Conservation (phyloP, 1,139 yeast species). For the Blastobotrys niveus region DNA sequence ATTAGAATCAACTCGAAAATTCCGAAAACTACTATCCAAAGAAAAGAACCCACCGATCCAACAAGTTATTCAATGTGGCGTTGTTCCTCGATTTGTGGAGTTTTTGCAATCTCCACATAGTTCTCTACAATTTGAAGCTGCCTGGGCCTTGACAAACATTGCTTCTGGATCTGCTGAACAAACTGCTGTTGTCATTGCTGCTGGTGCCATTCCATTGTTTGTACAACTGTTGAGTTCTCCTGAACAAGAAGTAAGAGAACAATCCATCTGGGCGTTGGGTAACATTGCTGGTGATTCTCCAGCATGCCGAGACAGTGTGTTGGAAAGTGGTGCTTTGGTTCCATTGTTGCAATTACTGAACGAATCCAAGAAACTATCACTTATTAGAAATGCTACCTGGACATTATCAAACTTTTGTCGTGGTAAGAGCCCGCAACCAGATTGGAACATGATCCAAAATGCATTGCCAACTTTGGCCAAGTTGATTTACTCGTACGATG, state of each 20-base stretch:
- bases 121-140: conserved; percentile 92
- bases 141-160: conserved; percentile 97
- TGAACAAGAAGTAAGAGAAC: conserved; percentile 90
- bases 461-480: conserved; percentile 92
- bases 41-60: conserved; percentile 98
- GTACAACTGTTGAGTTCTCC: conserved; percentile 74
- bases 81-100: conserved; percentile 82
- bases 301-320: conserved; percentile 79
- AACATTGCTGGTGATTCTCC: conserved; percentile 98
- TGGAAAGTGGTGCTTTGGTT: conserved; percentile 78
- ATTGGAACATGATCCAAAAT: conserved; percentile 78
- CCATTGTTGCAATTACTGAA: conserved; percentile 78
- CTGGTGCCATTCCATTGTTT: conserved; percentile 90
- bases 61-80: conserved; percentile 87
- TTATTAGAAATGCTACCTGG: conserved; percentile 97
- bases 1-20: conserved; percentile 83
- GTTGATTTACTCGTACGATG: conserved; percentile 82
- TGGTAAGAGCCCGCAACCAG: conserved; percentile 94
- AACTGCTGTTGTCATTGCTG: conserved; percentile 83
- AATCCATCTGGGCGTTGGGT: conserved; percentile 98
- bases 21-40: conserved; percentile 87
- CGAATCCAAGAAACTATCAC: conserved; percentile 68
- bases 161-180: conserved; percentile 94
- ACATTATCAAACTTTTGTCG: conserved; percentile 93
- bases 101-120: conserved; percentile 77